Percentiles rank a stretch among this genome's conserved stretches.
phyloP scores from a whole-genome alignment of 108 stramenopile genomes.

The Pseudonitzschia pungens region DNA sequence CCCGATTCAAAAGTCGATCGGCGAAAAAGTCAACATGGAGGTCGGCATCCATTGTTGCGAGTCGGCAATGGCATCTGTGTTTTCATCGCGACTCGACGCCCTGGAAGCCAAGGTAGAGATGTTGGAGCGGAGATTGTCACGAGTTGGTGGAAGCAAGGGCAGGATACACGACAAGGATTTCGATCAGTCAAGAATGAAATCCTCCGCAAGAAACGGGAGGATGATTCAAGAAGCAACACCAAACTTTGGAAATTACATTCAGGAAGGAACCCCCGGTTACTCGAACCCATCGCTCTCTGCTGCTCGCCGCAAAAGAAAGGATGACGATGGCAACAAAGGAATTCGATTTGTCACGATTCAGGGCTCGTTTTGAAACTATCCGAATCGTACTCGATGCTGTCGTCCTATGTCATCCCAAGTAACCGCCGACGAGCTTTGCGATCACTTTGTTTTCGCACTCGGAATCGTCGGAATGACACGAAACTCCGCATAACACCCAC shows the following conservation, averaged over 20 bases:
- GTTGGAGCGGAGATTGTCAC: slow-evolving; percentile 52
- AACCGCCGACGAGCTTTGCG: background rate
- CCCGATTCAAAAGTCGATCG: slow-evolving; percentile 68
- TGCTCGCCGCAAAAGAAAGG: background rate
- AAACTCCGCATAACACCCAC: no score
- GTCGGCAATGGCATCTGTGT: slow-evolving; percentile 57
- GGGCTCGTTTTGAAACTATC: background rate
- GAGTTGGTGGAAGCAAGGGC: background rate
- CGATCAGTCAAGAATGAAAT: background rate
- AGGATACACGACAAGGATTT: background rate
- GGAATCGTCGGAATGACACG: no score
- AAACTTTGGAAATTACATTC: background rate
- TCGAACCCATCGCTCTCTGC: background rate
- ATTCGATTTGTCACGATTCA: background rate
- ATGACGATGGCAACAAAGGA: background rate
- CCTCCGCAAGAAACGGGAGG: background rate
- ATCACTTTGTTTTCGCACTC: background rate
- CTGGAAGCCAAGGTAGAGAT: slow-evolving; percentile 69
- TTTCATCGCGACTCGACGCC: slow-evolving; percentile 80
- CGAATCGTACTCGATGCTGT: background rate
- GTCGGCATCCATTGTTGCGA: slow-evolving; percentile 94
- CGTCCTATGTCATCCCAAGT: background rate
- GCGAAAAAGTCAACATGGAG: slow-evolving; percentile 87
- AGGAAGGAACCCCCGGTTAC: background rate
- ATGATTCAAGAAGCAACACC: background rate